These are phyloP conservation scores for Epithemia pelagica DNA, from an alignment of 108 stramenopile genomes.

Conservation along the genomic window DNA sequence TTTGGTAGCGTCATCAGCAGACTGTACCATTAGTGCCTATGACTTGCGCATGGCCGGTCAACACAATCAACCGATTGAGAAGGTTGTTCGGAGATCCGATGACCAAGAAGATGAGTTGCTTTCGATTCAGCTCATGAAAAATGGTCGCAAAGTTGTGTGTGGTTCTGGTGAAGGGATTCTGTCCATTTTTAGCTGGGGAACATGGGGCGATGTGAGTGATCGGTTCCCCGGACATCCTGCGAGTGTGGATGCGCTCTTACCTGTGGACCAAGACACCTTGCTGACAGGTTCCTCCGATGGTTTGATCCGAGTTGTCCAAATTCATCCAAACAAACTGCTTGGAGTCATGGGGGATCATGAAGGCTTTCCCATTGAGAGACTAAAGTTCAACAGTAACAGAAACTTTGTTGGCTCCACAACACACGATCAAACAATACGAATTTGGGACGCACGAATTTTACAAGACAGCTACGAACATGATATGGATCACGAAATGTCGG, in stretches of 20 bases:
- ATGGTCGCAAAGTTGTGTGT: conserved; percentile 78
- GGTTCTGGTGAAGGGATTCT: conserved; percentile 89
- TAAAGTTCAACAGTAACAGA: conserved; percentile 65
- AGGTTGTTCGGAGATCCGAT: conserved; percentile 52
- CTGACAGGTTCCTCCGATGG: conserved; percentile 94
- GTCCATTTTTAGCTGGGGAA: conserved; percentile 75
- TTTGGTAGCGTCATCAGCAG: conserved; percentile 66
- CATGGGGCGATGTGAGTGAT: conserved; percentile 92
- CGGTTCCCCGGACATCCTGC: conserved; percentile 91
- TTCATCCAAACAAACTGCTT: conserved; percentile 87
- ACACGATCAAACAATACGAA: conserved; percentile 43
- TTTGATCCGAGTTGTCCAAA: conserved; percentile 81
- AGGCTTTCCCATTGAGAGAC: conserved; percentile 87
- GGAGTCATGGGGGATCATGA: conserved; percentile 87
- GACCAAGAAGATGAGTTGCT: conserved; percentile 95
- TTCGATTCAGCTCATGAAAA: conserved; percentile 68
- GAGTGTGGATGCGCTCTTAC: conserved; percentile 81
- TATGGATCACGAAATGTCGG: conserved; percentile 13
- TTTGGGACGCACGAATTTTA: conserved; percentile 77
- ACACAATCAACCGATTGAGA: conserved; percentile 16
- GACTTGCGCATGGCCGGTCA: conserved; percentile 55
- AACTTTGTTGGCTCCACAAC: conserved; percentile 65
- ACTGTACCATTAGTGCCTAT: conserved; percentile 63
- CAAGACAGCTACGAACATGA: conserved; percentile 33
- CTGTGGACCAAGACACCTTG: conserved; percentile 92